Conservation (phyloP, 2,329 filamentous ascomycete species). For the Pseudogymnoascus sp. region DNA sequence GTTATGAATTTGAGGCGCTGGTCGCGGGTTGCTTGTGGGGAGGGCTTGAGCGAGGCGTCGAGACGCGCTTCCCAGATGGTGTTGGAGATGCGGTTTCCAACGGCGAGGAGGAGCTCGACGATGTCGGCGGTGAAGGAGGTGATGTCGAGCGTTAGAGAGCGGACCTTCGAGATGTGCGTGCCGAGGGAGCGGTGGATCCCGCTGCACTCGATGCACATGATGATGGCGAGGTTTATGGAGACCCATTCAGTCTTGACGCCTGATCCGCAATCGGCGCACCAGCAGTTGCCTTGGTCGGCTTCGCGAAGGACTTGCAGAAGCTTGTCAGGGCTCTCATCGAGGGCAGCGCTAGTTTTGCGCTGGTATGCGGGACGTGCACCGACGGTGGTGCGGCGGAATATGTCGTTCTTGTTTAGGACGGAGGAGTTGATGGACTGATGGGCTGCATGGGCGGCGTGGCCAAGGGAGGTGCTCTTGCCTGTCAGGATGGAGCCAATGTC, state of each 20-base stretch:
- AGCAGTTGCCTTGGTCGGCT: slow-evolving; percentile 83
- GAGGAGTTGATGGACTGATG: slow-evolving; percentile 41
- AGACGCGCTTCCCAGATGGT: slow-evolving; percentile 91
- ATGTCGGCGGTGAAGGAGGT: slow-evolving; percentile 96
- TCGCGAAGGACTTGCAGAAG: slow-evolving; percentile 81
- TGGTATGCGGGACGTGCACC: slow-evolving; percentile 69
- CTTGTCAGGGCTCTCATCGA: slow-evolving; percentile 76
- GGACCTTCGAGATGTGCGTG: slow-evolving; percentile 95
- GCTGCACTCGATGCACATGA: slow-evolving; percentile 95
- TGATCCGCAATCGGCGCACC: slow-evolving; percentile 91
- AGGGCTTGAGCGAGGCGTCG: slow-evolving; percentile 64
- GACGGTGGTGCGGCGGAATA: slow-evolving; percentile 81
- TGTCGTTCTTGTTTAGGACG: slow-evolving; percentile 39
- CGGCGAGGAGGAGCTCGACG: slow-evolving; percentile 80
- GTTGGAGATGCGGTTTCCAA: slow-evolving; percentile 92
- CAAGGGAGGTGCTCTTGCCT: slow-evolving; percentile 74
- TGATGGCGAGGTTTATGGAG: slow-evolving; percentile 92
- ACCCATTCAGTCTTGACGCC: slow-evolving; percentile 96
- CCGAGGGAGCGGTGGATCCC: slow-evolving; percentile 94
- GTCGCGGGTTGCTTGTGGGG: slow-evolving; percentile 71
- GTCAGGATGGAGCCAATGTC: slow-evolving; percentile 91
- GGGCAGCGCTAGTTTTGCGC: slow-evolving; percentile 59
- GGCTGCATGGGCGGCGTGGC: slow-evolving; percentile 27
- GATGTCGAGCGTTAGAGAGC: slow-evolving; percentile 89
- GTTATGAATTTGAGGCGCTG: slow-evolving; percentile 93